phyloP scores from a whole-genome alignment of 306 rosid species.

The Ziziphus jujuba region DNA sequence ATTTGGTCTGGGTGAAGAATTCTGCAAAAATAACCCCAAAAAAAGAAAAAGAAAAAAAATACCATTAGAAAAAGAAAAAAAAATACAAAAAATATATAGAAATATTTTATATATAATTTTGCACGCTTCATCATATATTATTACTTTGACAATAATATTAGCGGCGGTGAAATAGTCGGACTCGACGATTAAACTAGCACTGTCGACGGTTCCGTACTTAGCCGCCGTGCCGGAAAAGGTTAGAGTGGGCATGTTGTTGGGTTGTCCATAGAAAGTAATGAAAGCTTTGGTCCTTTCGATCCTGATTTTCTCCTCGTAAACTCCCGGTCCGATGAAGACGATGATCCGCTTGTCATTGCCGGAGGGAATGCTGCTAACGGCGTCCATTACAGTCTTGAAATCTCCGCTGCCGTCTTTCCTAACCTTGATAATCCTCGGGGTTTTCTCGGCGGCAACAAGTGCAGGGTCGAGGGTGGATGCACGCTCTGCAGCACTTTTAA shows the following conservation, averaged over 20 bases:
- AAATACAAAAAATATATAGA: background rate
- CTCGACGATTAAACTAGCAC: constrained; percentile 45
- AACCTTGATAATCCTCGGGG: constrained; percentile 37
- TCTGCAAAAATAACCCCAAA: constrained; percentile 21
- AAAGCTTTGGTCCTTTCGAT: constrained; percentile 46
- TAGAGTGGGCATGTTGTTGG: constrained; percentile 35
- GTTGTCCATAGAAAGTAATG: constrained; percentile 41
- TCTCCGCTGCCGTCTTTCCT: constrained; percentile 47
- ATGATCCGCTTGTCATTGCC: constrained; percentile 51
- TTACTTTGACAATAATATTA: constrained; percentile 41
- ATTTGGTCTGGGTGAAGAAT: constrained; percentile 43
- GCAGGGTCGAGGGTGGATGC: constrained; percentile 33
- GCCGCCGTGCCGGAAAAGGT: constrained; percentile 39
- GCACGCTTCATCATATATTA: too few relatives aligned
- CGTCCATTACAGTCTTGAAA: constrained; percentile 44
- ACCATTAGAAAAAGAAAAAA: background rate
- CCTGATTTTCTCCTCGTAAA: constrained; percentile 50
- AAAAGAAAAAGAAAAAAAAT: background rate
- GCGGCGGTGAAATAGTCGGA: constrained; percentile 42
- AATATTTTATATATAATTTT: too few relatives aligned
- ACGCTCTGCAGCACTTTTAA: constrained; percentile 3
- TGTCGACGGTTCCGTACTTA: constrained; percentile 54
- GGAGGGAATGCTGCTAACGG: constrained; percentile 46
- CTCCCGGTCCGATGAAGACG: constrained; percentile 51
- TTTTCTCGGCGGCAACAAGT: constrained; percentile 43